Evolutionary conservation across 1,284 basidiomycete species (phyloP).

Genomic region (Austropuccinia psidii): DNA sequence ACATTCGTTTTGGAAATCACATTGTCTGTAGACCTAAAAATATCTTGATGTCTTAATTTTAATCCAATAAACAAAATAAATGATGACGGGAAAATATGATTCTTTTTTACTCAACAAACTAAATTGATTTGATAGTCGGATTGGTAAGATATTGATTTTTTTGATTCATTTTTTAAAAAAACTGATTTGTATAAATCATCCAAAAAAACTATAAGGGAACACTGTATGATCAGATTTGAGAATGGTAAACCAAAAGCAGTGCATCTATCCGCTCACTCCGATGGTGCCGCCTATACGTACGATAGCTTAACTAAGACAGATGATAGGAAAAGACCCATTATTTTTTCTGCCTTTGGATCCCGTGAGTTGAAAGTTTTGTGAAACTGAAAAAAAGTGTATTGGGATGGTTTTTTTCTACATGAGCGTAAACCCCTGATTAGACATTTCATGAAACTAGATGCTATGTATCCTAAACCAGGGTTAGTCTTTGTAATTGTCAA

Average conservation of each 20-base stretch:
- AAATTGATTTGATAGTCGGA: not conserved
- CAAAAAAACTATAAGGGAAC: not conserved
- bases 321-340: not conserved
- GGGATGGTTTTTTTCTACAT: too few species aligned
- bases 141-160: too few species aligned
- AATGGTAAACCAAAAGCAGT: slow-evolving; percentile 9
- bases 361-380: too few species aligned
- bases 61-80: too few species aligned
- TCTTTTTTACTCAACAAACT: not conserved
- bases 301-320: slow-evolving; percentile 3
- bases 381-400: too few species aligned
- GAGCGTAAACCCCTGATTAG: not conserved
- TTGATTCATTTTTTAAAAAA: not conserved
- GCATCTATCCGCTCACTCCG: slow-evolving; percentile 26
- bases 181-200: not conserved
- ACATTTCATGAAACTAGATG: not conserved
- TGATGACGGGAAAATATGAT: not conserved
- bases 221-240: slow-evolving; percentile 30
- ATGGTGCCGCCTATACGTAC: slow-evolving; percentile 3
- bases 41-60: too few species aligned
- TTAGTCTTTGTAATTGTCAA: not conserved
- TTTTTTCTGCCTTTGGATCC: slow-evolving; percentile 27
- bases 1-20: slow-evolving; percentile 32
- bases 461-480: slow-evolving; percentile 30
- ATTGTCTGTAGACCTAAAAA: not conserved